Conservation (phyloP, 768 basidiomycete genomes). For the Asterophora parasitica region DNA sequence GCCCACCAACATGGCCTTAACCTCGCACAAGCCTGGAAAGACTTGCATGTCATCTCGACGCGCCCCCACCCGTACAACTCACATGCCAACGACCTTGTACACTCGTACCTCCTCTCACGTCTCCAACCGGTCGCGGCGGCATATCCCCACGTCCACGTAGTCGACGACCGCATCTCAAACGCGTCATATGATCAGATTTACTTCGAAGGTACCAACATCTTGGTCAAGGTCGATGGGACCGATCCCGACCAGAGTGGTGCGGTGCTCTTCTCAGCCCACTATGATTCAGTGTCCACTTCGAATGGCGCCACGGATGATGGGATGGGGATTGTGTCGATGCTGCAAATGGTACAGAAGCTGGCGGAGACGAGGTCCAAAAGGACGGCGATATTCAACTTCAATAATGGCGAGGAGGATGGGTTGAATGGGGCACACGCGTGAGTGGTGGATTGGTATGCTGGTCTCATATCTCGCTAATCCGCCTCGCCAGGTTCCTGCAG, state of each 20-base stretch:
- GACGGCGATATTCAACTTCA: conserved; percentile 78
- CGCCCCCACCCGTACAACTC: conserved; percentile 78
- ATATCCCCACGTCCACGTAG: conserved; percentile 43
- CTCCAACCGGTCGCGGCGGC: conserved; percentile 40
- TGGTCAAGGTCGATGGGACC: conserved; percentile 59
- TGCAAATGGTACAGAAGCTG: conserved; percentile 49
- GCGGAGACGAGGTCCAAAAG: conserved; percentile 22
- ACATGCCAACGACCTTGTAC: conserved; percentile 68
- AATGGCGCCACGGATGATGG: conserved; percentile 70
- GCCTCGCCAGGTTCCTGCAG: conserved; percentile 50
- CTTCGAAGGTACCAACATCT: conserved; percentile 64
- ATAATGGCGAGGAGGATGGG: conserved; percentile 81
- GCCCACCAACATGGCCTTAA: conserved; percentile 10
- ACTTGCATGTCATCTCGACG: conserved; percentile 40
- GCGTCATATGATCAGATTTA: conserved; percentile 36
- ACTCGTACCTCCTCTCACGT: conserved; percentile 52
- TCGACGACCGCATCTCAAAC: conserved; percentile 37
- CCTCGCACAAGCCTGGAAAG: conserved; percentile 14
- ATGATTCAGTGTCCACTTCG: conserved; percentile 74
- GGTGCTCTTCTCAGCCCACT: conserved; percentile 77
- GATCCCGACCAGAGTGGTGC: conserved; percentile 34
- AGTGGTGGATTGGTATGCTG: conserved; percentile 8
- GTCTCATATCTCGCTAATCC: neutral
- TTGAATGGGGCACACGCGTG: conserved; percentile 69
- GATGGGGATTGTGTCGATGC: conserved; percentile 15